phyloP scores from a whole-genome alignment of 805 yeast species.

The Hanseniaspora vineae region DNA sequence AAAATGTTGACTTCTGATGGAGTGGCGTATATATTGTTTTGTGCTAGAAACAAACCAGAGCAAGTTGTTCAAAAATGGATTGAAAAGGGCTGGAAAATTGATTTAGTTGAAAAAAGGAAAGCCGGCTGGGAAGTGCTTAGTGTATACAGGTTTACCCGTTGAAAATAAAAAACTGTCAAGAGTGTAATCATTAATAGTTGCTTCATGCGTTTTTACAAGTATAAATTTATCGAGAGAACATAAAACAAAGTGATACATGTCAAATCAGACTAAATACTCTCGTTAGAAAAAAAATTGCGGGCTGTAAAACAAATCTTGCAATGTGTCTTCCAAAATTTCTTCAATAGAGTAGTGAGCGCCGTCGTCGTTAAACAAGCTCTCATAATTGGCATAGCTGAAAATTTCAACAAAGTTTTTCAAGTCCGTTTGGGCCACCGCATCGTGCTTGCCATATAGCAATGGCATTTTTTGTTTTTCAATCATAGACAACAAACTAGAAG shows the following conservation, averaged over 20 bases:
- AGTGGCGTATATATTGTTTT: slow-evolving; percentile 76
- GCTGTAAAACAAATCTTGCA: background rate
- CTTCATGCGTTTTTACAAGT: no score
- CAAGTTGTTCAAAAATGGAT: slow-evolving; percentile 28
- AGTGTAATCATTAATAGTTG: no score
- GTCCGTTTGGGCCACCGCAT: slow-evolving; percentile 14
- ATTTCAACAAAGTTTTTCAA: slow-evolving; percentile 17
- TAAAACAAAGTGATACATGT: background rate
- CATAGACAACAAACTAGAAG: slow-evolving; percentile 3
- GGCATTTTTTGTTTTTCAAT: slow-evolving; percentile 16
- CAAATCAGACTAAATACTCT: background rate
- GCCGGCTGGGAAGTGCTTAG: slow-evolving; percentile 95
- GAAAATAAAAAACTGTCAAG: background rate
- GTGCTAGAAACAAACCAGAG: slow-evolving; percentile 80
- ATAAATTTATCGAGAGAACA: background rate
- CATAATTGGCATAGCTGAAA: slow-evolving; percentile 19
- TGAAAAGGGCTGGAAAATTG: slow-evolving; percentile 37
- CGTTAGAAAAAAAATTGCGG: background rate
- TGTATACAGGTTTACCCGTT: slow-evolving; percentile 45
- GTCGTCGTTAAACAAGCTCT: slow-evolving; percentile 2
- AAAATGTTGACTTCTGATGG: slow-evolving; percentile 46
- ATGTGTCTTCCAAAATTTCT: background rate
- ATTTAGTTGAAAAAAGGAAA: slow-evolving; percentile 48
- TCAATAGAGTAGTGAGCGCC: background rate
- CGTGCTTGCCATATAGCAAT: slow-evolving; percentile 15